These are phyloP conservation scores for Pseudophaeomoniella oleicola DNA, from an alignment of 2,329 filamentous ascomycete species.

Conservation along the genomic window DNA sequence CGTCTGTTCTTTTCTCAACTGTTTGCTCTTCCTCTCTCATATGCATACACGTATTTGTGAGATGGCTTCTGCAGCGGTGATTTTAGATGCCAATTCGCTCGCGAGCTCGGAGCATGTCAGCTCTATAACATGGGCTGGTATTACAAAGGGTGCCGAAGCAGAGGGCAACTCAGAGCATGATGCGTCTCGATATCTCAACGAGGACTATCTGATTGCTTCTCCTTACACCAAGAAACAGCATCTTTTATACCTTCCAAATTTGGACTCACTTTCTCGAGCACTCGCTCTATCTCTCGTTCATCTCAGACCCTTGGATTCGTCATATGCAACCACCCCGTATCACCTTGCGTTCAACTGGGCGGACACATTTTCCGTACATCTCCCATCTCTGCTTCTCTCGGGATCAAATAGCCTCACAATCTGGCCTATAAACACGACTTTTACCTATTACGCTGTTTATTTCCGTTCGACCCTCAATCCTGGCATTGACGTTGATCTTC, in stretches of 20 bases:
- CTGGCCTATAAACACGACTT: slow-evolving; percentile 41
- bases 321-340: slow-evolving; percentile 69
- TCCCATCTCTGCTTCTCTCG: slow-evolving; percentile 37
- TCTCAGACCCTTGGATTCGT: slow-evolving; percentile 45
- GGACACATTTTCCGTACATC: slow-evolving; percentile 41
- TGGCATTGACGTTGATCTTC: slow-evolving; percentile 49
- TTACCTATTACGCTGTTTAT: slow-evolving; percentile 67
- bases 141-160: background rate
- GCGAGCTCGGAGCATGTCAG: no score
- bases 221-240: slow-evolving; percentile 61
- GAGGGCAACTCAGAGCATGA: background rate
- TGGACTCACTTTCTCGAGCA: slow-evolving; percentile 52
- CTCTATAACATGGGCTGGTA: background rate
- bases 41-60: background rate
- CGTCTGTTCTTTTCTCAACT: no score
- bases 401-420: slow-evolving; percentile 15
- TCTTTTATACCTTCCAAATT: slow-evolving; percentile 54
- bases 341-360: slow-evolving; percentile 65
- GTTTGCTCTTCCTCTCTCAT: background rate
- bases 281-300: slow-evolving; percentile 56
- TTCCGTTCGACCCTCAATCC: slow-evolving; percentile 63
- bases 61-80: background rate
- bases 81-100: background rate
- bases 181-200: background rate
- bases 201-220: slow-evolving; percentile 45